phyloP scores from a whole-genome alignment of 768 basidiomycete genomes.

The Arthromyces matolae region DNA sequence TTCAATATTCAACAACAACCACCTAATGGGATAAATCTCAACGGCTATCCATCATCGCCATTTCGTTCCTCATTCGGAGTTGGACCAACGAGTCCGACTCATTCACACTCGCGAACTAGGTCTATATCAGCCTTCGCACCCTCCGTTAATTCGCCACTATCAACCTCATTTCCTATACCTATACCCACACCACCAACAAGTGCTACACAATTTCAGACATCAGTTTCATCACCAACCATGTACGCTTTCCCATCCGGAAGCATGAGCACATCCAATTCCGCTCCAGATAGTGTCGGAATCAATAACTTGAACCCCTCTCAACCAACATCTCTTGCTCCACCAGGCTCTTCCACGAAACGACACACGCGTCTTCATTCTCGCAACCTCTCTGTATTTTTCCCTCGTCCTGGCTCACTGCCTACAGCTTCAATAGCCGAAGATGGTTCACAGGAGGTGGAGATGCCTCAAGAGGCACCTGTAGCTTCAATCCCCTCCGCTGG shows the following conservation, averaged over 20 bases:
- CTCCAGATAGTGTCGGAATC: slow-evolving; percentile 19
- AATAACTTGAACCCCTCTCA: slow-evolving; percentile 5
- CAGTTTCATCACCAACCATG: slow-evolving; percentile 16
- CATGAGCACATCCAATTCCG: slow-evolving; percentile 18
- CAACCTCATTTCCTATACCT: slow-evolving; percentile 30
- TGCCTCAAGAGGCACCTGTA: slow-evolving; percentile 46
- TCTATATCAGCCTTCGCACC: slow-evolving; percentile 53
- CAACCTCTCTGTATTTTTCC: slow-evolving; percentile 90
- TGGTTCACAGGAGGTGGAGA: slow-evolving; percentile 49
- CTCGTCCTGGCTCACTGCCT: slow-evolving; percentile 65
- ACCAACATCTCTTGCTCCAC: slow-evolving; percentile 13
- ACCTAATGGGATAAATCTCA: slow-evolving; percentile 21
- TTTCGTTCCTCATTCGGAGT: slow-evolving; percentile 28
- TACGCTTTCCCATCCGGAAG: slow-evolving; percentile 13
- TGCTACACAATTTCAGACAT: slow-evolving; percentile 24
- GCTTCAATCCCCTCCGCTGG: slow-evolving; percentile 43
- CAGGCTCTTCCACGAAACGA: slow-evolving; percentile 23
- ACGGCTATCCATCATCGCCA: slow-evolving; percentile 24
- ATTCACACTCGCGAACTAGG: slow-evolving; percentile 36
- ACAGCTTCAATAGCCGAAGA: slow-evolving; percentile 66
- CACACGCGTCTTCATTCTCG: slow-evolving; percentile 84
- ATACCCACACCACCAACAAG: slow-evolving; percentile 12
- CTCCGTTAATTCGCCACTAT: slow-evolving; percentile 49
- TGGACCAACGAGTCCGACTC: slow-evolving; percentile 23
- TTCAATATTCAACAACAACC: slow-evolving; percentile 21